Base-by-base conservation (phyloP, 768 basidiomycete genomes). In the Boletales sp. region DNA sequence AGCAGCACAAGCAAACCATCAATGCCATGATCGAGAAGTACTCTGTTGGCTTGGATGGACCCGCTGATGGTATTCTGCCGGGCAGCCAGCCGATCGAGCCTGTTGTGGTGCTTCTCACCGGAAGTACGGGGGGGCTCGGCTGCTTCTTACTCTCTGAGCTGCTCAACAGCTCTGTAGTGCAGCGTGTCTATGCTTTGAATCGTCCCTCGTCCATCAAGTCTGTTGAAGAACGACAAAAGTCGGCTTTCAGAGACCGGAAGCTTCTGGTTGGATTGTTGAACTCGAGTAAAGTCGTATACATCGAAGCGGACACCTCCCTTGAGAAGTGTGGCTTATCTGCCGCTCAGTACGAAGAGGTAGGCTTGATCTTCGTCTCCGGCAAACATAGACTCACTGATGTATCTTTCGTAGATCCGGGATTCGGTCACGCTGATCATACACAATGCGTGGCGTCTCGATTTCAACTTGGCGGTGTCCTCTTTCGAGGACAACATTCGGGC, bases 371-470 rank as follows among this genome's bases (percentile, higher is more conserved):
- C 17, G 1, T 1, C 6, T 48, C n/a, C 14, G 5, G 0, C 2
- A 15, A 11, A 25, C 31, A 21, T 6, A 15, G 18, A 13, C 12
- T 11, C 8, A 25, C 19, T 36, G 2, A 42, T 2, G 11, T 13
- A 6, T 34, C 12, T 2, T 34, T 13, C 3, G 1, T 41, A 75
- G 74, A 58, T 76, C 2, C 59, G 57, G 1, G 49, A 51, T 3
- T 66, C 69, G 0, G 59, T 74, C 28, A 70, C 69, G 3, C 32
- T 69, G 21, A 61, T 76, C 42, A 70, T 76, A 18, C 74, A 76
- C 46, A 72, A 65, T 4, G 74, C 75, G 4, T 77, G 76, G 76
- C 65, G 61, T n/a, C 61, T 77, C 41, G 70, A 78, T 44, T 76
- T 75, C 50, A 76, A 71, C 45, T 47, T 73, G 32, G 61, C 60